Evolutionary conservation across 129 eudicot species (phyloP), one percentile per base, ranked within the genome.

Genomic region (Helichrysum umbraculigerum): DNA sequence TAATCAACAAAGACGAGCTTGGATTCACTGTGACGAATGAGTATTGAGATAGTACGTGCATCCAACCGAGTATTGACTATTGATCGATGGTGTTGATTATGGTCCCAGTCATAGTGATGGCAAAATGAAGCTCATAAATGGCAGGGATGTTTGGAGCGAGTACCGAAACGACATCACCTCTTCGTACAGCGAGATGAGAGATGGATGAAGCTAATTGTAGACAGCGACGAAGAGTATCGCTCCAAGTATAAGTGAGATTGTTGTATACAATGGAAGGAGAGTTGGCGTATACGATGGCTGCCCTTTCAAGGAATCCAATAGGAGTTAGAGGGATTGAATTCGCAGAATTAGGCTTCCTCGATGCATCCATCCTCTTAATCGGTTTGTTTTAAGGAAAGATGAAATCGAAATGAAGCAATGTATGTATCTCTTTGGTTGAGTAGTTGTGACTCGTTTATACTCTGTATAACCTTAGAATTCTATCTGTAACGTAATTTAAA

Each of bases 111-210:
- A 81, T 81, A 71, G 84, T 12, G 66, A 37, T 52, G 1, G 76
- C 84, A 4, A 42, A 81, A 34, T 81, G 84, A 35, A 81, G 84
- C 76, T 81, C 84, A 21, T 81, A 81, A 64, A 78, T 22, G 20
- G 97, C 97, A 28, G 97, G 95, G 51, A 84, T 78, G 62, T 91
- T 91, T 41, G 97, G 95, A 3, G 95, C 95, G 66, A 88, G 72
- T 4, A 91, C 97, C 0, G 97, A 91, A 1, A 91, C 91, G 35
- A 92, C 86, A 30, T 81, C 72, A 32, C 81, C 71, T 63, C 79
- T 77, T n/a, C 59, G 60, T 61, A 91, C 81, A 19, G 84, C 81
- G 58, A 88, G 68, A 5, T 72, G 35, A 20, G 80, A 60, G 39
- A 91, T 81, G 8, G 97, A 90, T 1, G 98, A 90, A n/a, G 98